phyloP scores from a whole-genome alignment of 31 red algal species.

The Odonthalia washingtoniensis region DNA sequence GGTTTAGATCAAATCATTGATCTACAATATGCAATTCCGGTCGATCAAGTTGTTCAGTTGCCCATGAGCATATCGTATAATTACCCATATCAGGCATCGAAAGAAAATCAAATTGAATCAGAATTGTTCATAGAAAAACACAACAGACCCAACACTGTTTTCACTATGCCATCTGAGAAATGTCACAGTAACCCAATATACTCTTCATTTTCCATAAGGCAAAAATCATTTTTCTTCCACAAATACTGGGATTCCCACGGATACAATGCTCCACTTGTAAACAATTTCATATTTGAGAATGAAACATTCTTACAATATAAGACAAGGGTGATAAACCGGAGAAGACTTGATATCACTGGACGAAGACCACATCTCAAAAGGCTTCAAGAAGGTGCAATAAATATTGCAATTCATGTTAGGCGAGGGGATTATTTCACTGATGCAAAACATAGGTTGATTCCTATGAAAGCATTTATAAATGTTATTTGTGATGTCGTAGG shows the following conservation, averaged over 20 bases:
- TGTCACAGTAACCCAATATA: slow-evolving; percentile 54
- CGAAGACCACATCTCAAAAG: not conserved
- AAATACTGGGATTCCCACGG: slow-evolving; percentile 75
- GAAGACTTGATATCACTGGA: not conserved
- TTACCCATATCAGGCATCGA: not conserved
- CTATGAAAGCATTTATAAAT: slow-evolving; percentile 37
- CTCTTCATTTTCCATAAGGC: not conserved
- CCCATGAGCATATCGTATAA: slow-evolving; percentile 55
- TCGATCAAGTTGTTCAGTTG: slow-evolving; percentile 38
- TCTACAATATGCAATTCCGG: not conserved
- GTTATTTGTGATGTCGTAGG: slow-evolving; percentile 24
- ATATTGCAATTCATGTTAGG: slow-evolving; percentile 53
- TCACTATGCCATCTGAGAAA: slow-evolving; percentile 54
- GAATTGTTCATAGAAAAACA: slow-evolving; percentile 32
- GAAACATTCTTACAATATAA: not conserved
- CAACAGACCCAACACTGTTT: slow-evolving; percentile 51
- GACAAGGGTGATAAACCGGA: not conserved
- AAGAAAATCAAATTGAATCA: not conserved
- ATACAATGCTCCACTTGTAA: not conserved
- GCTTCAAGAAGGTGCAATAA: slow-evolving; percentile 22
- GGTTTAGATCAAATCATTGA: not conserved
- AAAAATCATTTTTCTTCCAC: slow-evolving; percentile 56
- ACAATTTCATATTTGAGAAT: not conserved
- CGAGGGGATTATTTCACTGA: slow-evolving; percentile 60
- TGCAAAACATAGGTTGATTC: slow-evolving; percentile 25